Base-by-base conservation (phyloP, 2,329 filamentous ascomycete species). In the Talaromyces atroroseus region DNA sequence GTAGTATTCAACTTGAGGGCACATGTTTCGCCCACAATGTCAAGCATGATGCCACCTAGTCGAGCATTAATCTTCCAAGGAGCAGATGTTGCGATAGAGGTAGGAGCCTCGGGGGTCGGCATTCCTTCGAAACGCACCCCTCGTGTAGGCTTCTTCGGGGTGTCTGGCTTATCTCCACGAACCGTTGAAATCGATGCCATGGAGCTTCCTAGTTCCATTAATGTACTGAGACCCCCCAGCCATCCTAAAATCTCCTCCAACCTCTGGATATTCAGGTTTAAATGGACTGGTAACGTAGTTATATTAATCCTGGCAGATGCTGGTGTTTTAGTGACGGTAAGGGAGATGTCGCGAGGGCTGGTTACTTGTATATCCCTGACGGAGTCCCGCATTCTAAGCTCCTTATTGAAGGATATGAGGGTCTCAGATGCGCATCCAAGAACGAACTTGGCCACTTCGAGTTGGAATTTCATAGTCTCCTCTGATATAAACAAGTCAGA, bases 151-250 rank as follows among this genome's bases (percentile, higher is more conserved):
- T 72, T 65, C 61, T 63, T 66, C 10, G 49, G n/a, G 46, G 59
- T 53, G 49, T 66, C 63, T 38, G 66, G 65, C 14, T 68, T 64
- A 26, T 68, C 70, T 12, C 64, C 68, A 66, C 74, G 68, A 61
- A 71, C 65, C 1, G 85, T 83, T n/a, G 83, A 80, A 58, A 83
- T 87, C 0, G 89, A 91, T 11, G 87, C 84, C 60, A 95, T 88
- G 0, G 92, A 96, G 58, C 83, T 88, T 60, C 91, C 89, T 69
- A 96, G 82, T 64, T 94, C 95, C 45, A 99, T 76, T 52, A 99
- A 87, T 62, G 91, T 90, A 69, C 92, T 96, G 45, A 99, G 77
- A 0, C 94, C 94, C 36, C 94, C 94, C 71, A 96, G 92, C 80
- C 89, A 90, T 56, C 84, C 84, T 58, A 97, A 85, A 0, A 89